These are phyloP conservation scores for Calamus simplicifolius DNA, from an alignment of 176 grass and related monocot genomes.

Conservation along the genomic window DNA sequence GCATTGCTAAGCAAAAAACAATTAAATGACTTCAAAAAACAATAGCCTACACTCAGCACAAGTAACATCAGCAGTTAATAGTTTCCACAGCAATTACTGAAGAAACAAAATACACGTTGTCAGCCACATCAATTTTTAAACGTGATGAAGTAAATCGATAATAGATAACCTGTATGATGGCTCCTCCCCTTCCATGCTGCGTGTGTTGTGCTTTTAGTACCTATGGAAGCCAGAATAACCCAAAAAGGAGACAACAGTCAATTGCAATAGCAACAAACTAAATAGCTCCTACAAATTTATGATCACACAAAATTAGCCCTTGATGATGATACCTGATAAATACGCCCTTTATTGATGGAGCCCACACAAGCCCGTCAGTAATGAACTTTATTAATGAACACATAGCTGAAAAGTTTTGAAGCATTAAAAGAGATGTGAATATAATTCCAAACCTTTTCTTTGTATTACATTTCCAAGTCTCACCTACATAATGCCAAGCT, in stretches of 20 bases:
- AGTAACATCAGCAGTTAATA: too few species aligned
- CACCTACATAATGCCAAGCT: conserved; percentile 42
- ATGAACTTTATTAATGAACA: conserved; percentile 12
- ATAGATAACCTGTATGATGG: conserved; percentile 60
- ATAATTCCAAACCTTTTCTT: conserved; percentile 55
- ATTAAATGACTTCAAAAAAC: too few species aligned
- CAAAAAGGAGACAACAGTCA: not conserved
- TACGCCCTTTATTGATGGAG: conserved; percentile 46
- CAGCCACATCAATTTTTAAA: too few species aligned
- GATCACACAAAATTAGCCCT: not conserved
- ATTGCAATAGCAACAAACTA: too few species aligned
- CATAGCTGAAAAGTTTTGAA: conserved; percentile 11
- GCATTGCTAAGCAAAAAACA: too few species aligned
- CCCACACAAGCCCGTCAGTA: conserved; percentile 15
- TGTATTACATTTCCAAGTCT: conserved; percentile 80
- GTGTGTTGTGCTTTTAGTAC: conserved; percentile 75
- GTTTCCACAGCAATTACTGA: too few species aligned
- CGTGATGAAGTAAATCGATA: not conserved
- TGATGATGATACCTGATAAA: conserved; percentile 53
- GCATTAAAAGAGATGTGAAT: conserved; percentile 19
- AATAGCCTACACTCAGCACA: too few species aligned
- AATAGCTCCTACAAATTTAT: too few species aligned
- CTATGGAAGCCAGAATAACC: conserved; percentile 26
- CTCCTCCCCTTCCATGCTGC: conserved; percentile 76
- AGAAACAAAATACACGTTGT: too few species aligned